Conservation (phyloP, 2,329 filamentous ascomycete genomes). For the Fusarium fujikuroi region DNA sequence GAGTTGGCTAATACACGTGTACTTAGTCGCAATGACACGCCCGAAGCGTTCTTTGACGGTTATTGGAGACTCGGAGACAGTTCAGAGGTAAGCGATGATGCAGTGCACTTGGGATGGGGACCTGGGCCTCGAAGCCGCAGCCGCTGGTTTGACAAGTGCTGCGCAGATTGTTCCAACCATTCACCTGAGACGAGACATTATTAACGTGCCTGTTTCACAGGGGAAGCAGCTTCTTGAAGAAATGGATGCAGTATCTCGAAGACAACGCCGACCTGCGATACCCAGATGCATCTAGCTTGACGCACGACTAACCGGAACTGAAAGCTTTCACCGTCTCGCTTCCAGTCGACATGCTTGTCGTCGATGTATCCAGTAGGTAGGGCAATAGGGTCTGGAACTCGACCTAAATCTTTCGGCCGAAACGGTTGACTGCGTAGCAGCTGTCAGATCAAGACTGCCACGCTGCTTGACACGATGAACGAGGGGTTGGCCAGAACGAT, state of each 20-base stretch:
- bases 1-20: slow-evolving; percentile 34
- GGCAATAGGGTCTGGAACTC: not conserved
- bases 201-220: slow-evolving; percentile 56
- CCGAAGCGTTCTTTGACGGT: slow-evolving; percentile 90
- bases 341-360: not conserved
- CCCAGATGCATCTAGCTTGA: slow-evolving; percentile 69
- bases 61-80: slow-evolving; percentile 93
- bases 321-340: not conserved
- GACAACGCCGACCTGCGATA: slow-evolving; percentile 91
- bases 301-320: slow-evolving; percentile 24
- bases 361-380: not conserved
- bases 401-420: slow-evolving; percentile 19
- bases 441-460: slow-evolving; percentile 5
- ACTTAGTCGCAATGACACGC: slow-evolving; percentile 97
- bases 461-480: slow-evolving; percentile 4
- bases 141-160: slow-evolving; percentile 26
- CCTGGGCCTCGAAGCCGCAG: slow-evolving; percentile 18
- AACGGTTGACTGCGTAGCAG: not conserved
- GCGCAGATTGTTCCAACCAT: slow-evolving; percentile 33
- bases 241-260: slow-evolving; percentile 92
- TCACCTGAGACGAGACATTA: slow-evolving; percentile 36
- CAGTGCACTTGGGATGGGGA: slow-evolving; percentile 2
- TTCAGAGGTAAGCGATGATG: slow-evolving; percentile 75
- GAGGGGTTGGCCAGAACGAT: slow-evolving; percentile 7
- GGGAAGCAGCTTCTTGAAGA: slow-evolving; percentile 85